Percentiles rank a stretch among this genome's conserved stretches.
phyloP scores from a whole-genome alignment of 2,329 filamentous ascomycete species.

The Magnaporthiopsis incrustans region DNA sequence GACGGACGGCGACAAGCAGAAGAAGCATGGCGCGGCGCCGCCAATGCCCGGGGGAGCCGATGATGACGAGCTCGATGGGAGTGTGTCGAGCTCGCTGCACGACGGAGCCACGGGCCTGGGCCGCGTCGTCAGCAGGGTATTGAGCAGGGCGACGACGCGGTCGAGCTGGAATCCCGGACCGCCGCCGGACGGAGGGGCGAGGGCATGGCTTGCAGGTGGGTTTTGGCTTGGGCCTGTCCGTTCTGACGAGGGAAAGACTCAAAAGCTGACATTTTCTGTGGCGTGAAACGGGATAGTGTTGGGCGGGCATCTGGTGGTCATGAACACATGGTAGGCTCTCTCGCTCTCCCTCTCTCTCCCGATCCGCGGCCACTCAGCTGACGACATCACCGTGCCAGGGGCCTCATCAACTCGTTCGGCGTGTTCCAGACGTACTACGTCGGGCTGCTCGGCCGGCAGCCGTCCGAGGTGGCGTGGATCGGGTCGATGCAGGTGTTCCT shows the following conservation, averaged over 20 bases:
- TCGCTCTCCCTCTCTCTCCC: no score
- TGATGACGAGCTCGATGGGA: background rate
- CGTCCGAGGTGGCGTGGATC: constrained; percentile 45
- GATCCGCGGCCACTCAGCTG: background rate
- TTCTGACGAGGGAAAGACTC: background rate
- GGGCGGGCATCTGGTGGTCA: background rate
- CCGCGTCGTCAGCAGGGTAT: constrained; percentile 26
- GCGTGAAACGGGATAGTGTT: background rate
- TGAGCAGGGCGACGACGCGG: constrained; percentile 31
- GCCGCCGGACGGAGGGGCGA: constrained; percentile 41
- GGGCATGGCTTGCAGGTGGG: constrained; percentile 33
- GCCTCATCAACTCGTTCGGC: constrained; percentile 48
- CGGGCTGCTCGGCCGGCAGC: constrained; percentile 26
- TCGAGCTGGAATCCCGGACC: constrained; percentile 34
- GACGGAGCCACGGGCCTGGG: constrained; percentile 13
- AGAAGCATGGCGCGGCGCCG: background rate
- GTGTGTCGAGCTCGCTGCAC: background rate
- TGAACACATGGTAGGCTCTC: constrained; percentile 32
- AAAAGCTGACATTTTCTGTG: background rate
- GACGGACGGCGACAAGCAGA: background rate
- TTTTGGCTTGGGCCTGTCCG: background rate
- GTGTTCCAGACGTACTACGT: constrained; percentile 47
- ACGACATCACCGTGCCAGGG: constrained; percentile 22
- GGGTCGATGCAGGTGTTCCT: constrained; percentile 47
- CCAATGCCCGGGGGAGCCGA: background rate